These are phyloP conservation scores for Suillus hirtellus DNA, from an alignment of 768 basidiomycete species.

Conservation along the genomic window DNA sequence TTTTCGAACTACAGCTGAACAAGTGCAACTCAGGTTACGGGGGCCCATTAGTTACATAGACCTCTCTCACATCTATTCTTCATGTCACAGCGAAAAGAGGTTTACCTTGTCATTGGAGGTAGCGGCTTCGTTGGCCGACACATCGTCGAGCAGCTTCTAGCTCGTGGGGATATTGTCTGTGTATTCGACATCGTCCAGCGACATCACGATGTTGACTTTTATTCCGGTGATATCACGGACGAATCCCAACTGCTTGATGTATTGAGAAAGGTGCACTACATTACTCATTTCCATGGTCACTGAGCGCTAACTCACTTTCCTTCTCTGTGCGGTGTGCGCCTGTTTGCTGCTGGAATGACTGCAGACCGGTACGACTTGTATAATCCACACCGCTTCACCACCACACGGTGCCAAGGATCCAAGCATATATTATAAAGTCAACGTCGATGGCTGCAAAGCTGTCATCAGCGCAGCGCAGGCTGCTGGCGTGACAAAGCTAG, in stretches of 20 bases:
- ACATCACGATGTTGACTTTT: constrained; percentile 85
- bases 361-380: constrained; percentile 81
- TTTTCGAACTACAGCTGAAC: background rate
- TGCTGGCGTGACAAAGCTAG: constrained; percentile 77
- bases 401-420: constrained; percentile 67
- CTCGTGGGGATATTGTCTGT: constrained; percentile 76
- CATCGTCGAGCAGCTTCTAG: constrained; percentile 83
- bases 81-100: constrained; percentile 44
- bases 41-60: background rate
- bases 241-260: constrained; percentile 70
- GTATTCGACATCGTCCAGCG: constrained; percentile 93
- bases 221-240: constrained; percentile 86
- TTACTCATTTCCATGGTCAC: background rate
- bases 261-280: constrained; percentile 57
- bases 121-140: constrained; percentile 91
- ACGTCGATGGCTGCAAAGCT: constrained; percentile 87
- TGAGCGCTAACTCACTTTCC: background rate
- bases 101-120: constrained; percentile 91
- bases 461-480: constrained; percentile 81
- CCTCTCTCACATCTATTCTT: background rate
- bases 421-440: constrained; percentile 86
- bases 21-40: background rate
- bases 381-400: constrained; percentile 94
- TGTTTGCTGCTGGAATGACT: background rate
- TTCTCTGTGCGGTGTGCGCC: background rate